Evolutionary conservation across 495 filamentous ascomycete genomes (phyloP), one percentile per base, ranked within the genome.

Genomic region (Annulohypoxylon moriforme): DNA sequence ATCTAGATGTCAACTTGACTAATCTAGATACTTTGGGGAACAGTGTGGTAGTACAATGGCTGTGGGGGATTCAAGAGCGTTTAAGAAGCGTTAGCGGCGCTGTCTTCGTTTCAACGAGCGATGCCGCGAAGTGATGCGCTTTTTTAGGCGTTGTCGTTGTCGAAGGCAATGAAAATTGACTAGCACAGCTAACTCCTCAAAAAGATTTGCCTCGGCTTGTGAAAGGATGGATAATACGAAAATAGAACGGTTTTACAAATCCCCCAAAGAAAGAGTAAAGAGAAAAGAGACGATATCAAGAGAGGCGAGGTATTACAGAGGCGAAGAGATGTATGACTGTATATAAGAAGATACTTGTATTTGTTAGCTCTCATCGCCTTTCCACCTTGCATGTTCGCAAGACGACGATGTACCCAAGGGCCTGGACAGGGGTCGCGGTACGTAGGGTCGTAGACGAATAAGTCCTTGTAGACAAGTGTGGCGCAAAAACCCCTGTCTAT

Each of bases 301-400:
- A 66, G 68, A 73, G 49, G 53, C 49, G 60, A 75, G 34, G 55
- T 61, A 68, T 73, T 52, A 55, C 67, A 60, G 71, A 71, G 72
- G 67, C 66, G 38, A 55, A 74, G 68, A 66, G 69, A 44, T 66
- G 67, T 69, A 65, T 70, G 64, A 59, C 66, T 58, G 65, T 76
- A 75, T 73, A 73, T 78, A 76, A 72, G 64, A 74, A 74, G 74
- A 73, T 76, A 71, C 74, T 60, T 69, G 68, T 44, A 74, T 64
- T 69, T 71, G 62, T 68, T 75, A 73, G 71, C 72, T 72, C 55
- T 40, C 67, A 74, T 68, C 58, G 60, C 52, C 66, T 47, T 70
- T 70, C 52, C 36, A 71, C 67, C 57, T 56, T 69, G 63, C 52
- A 71, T 63, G 24, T 53, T 60, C 63, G 57, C 40, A 68, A 71